Conservation (phyloP, 768 basidiomycete genomes). For the Boletus sp. region DNA sequence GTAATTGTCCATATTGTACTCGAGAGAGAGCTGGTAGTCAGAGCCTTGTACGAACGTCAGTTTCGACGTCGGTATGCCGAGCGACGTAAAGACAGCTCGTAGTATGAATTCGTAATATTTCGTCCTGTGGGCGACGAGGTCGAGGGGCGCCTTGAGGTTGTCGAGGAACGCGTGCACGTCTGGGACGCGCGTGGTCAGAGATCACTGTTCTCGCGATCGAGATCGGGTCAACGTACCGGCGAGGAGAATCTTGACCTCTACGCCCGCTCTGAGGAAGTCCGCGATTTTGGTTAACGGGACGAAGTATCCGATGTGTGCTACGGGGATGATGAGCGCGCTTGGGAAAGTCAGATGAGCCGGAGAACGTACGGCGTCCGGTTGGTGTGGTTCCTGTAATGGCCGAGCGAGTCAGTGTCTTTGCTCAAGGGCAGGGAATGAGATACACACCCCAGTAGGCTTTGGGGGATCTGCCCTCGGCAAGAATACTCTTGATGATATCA, state of each 20-base stretch:
- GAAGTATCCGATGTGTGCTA: slow-evolving; percentile 97
- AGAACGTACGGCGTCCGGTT: slow-evolving; percentile 83
- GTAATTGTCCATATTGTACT: slow-evolving; percentile 96
- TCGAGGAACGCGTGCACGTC: slow-evolving; percentile 98
- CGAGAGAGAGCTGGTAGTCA: slow-evolving; percentile 85
- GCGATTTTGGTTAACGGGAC: slow-evolving; percentile 94
- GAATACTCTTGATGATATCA: slow-evolving; percentile 76
- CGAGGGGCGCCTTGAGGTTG: slow-evolving; percentile 92
- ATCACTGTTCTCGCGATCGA: background rate
- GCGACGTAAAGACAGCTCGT: slow-evolving; percentile 77
- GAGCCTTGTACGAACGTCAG: slow-evolving; percentile 87
- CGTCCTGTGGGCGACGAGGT: slow-evolving; percentile 83
- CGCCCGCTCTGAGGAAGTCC: slow-evolving; percentile 92
- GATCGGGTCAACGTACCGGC: slow-evolving; percentile 51
- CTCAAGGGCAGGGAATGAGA: background rate
- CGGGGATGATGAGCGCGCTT: background rate
- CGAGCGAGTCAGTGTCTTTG: background rate
- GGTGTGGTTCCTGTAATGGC: slow-evolving; percentile 74
- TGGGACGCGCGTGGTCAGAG: slow-evolving; percentile 25
- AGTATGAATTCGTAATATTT: slow-evolving; percentile 88
- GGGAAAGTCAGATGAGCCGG: background rate
- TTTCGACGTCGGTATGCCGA: slow-evolving; percentile 86
- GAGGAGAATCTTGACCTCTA: slow-evolving; percentile 79
- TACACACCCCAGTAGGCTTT: slow-evolving; percentile 89
- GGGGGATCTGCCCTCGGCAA: slow-evolving; percentile 71